Conservation (phyloP, 768 basidiomycete genomes). For the Collybia sp. region DNA sequence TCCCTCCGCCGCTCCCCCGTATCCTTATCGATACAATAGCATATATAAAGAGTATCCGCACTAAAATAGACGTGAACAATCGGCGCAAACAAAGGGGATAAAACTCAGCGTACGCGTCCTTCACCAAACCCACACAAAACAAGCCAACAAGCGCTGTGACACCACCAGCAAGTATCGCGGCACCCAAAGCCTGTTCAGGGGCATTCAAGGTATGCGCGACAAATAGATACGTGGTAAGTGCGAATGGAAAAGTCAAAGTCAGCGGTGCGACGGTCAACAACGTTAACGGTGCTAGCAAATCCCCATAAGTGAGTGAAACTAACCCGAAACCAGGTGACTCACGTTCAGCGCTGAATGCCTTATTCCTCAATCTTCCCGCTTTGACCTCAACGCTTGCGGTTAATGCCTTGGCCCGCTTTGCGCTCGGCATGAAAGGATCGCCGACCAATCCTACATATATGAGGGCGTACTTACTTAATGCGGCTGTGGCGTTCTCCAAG, state of each 20-base stretch:
- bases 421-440: slow-evolving; percentile 57
- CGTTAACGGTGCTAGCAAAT: slow-evolving; percentile 51
- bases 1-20: slow-evolving; percentile 32
- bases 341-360: slow-evolving; percentile 58
- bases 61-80: slow-evolving; percentile 14
- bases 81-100: not conserved
- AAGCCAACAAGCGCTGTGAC: slow-evolving; percentile 78
- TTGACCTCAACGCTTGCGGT: slow-evolving; percentile 26
- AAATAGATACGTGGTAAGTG: slow-evolving; percentile 80
- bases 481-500: slow-evolving; percentile 48
- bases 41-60: slow-evolving; percentile 41
- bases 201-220: slow-evolving; percentile 76
- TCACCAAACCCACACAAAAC: slow-evolving; percentile 79
- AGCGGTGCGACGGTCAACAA: slow-evolving; percentile 75
- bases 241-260: slow-evolving; percentile 77
- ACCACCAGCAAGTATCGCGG: slow-evolving; percentile 71
- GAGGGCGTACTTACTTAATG: slow-evolving; percentile 56
- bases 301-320: not conserved
- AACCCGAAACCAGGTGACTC: slow-evolving; percentile 18
- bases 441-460: slow-evolving; percentile 77
- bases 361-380: slow-evolving; percentile 31
- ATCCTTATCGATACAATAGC: slow-evolving; percentile 47
- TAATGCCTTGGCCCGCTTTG: slow-evolving; percentile 44
- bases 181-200: slow-evolving; percentile 69
- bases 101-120: slow-evolving; percentile 46